A percentile compares a stretch with the other conserved stretches of the same genome.
Evolutionary conservation across 2,329 filamentous ascomycete genomes (phyloP).

Genomic region (Fusarium lateritium): DNA sequence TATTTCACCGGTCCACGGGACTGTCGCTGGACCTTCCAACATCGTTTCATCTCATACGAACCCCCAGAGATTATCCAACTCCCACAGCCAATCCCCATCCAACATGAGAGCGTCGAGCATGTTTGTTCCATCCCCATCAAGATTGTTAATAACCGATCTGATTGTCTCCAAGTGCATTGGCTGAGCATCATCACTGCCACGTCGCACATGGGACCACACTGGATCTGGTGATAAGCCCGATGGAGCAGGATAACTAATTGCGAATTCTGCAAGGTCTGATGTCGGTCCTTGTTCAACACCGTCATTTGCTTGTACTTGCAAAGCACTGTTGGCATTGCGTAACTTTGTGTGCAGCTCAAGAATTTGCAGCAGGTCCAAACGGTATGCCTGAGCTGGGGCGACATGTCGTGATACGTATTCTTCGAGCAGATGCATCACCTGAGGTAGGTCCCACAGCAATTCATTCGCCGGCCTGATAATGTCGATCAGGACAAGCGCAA

Average conservation of each 20-base stretch:
- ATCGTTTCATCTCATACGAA: no score
- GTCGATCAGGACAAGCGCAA: constrained; percentile 38
- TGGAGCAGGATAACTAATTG: constrained; percentile 19
- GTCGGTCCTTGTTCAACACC: background rate
- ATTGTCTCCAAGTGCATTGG: constrained; percentile 20
- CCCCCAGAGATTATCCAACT: constrained; percentile 18
- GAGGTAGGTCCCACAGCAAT: constrained; percentile 38
- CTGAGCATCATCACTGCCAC: background rate
- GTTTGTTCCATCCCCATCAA: constrained; percentile 17
- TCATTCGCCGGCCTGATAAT: constrained; percentile 39
- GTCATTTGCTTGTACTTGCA: no score
- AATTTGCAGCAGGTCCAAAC: constrained; percentile 33
- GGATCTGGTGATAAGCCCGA: constrained; percentile 29
- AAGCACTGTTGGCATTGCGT: background rate
- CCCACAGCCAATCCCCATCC: constrained; percentile 35
- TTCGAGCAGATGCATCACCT: constrained; percentile 36
- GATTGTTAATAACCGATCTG: constrained; percentile 36
- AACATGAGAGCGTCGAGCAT: constrained; percentile 23
- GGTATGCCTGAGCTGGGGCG: constrained; percentile 40
- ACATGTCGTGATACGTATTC: constrained; percentile 38
- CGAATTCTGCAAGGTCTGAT: constrained; percentile 18
- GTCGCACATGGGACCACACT: constrained; percentile 33
- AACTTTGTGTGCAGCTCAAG: constrained; percentile 38
- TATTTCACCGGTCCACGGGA: no score
- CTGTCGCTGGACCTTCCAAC: no score